A percentile compares a stretch with the other conserved stretches of the same genome.
Evolutionary conservation across 2,329 filamentous ascomycete genomes (phyloP).

Genomic region (Rutstroemia sydowiana): DNA sequence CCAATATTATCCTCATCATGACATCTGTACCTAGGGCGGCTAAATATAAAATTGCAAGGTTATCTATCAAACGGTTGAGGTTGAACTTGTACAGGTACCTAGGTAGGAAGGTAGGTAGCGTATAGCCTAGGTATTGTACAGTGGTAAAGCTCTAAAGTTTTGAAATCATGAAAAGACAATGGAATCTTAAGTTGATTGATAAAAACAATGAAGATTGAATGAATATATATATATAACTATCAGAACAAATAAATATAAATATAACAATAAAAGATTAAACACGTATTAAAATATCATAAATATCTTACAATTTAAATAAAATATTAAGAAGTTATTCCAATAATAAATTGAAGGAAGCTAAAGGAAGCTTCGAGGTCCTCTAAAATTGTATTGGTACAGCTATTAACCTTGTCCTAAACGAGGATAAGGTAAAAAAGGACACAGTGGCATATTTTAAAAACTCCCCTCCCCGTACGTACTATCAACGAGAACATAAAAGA

Average conservation of each 20-base stretch:
- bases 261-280: background rate
- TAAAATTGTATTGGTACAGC: background rate
- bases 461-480: conserved; percentile 8
- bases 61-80: no score
- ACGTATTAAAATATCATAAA: background rate
- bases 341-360: no score
- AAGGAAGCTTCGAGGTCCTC: background rate
- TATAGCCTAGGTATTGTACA: no score
- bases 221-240: background rate
- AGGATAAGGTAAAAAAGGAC: conserved; percentile 11
- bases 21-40: no score
- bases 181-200: background rate
- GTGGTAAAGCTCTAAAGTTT: background rate
- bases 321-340: background rate
- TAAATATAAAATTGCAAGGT: no score
- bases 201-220: background rate
- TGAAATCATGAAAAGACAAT: background rate
- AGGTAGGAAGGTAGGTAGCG: no score
- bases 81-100: no score
- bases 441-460: conserved; percentile 9
- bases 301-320: background rate
- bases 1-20: no score
- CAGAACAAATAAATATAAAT: background rate
- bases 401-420: conserved; percentile 8
- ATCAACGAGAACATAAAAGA: conserved; percentile 9